Evolutionary conservation across 2,329 filamentous ascomycete species (phyloP), one percentile per base, ranked within the genome.

Genomic region (Hypoxylon sp.): DNA sequence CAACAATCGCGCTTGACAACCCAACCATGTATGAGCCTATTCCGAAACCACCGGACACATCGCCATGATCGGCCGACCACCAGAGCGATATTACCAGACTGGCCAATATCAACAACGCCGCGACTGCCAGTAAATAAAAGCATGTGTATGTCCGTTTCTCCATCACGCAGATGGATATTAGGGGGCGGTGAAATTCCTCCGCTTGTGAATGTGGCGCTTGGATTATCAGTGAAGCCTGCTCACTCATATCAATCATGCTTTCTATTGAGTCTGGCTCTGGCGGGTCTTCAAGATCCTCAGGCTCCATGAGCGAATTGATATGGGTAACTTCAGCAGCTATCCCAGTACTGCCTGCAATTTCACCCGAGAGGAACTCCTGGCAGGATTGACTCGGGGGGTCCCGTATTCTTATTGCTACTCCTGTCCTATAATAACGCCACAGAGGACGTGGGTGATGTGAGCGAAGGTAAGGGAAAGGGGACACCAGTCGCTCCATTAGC

Each of bases 31-130:
- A 59, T 0, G 62, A 65, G 13, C 55, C 62, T 2, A 60, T 60
- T 6, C 42, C 56, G 29, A 65, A 58, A 8, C 64, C 47, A 19
- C 57, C 58, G 15, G 48, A 58, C 13, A 67, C 39, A 21, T 57
- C 63, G 1, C 15, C 46, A 5, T 62, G 56, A 27, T 44, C 19
- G n/a, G 54, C 31, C 35, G 62, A 54, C 54, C 62, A 65, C 54
- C 62, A 65, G 27, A 59, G 37, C 21, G 62, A 58, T 32, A 65
- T 4, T 4, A 32, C 48, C n/a, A 65, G 31, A 47, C 62, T 65
- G n/a, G 48, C 37, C 2, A 54, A 11, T n/a, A 59, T 21, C 13
- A 65, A 15, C 19, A 44, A 13, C 2, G 27, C 6, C 15, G 42
- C 39, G 7, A 50, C 39, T 48, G 39, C 54, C 17, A 50, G 31